phyloP scores from a whole-genome alignment of 1,139 yeast genomes.

The Lodderomyces oxycetoniae region DNA sequence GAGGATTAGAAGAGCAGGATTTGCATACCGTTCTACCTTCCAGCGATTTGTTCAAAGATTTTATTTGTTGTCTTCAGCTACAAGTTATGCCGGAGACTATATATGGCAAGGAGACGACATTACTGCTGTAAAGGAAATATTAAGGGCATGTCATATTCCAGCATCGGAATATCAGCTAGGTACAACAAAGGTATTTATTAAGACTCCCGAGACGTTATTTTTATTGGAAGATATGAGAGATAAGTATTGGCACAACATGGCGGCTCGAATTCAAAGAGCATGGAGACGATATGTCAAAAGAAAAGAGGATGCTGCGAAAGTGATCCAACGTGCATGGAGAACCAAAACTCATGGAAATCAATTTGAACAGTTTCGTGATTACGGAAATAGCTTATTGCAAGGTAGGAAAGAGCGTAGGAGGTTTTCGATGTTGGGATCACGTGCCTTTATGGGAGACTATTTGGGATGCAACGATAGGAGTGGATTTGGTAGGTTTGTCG shows the following conservation, averaged over 20 bases:
- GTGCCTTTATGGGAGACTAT: slow-evolving; percentile 95
- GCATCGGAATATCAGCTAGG: slow-evolving; percentile 85
- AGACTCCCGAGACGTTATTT: slow-evolving; percentile 94
- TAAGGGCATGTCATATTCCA: slow-evolving; percentile 79
- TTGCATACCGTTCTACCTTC: slow-evolving; percentile 95
- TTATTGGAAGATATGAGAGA: slow-evolving; percentile 97
- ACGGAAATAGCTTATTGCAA: slow-evolving; percentile 65
- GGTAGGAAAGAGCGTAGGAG: slow-evolving; percentile 88
- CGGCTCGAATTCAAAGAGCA: slow-evolving; percentile 94
- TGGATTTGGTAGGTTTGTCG: slow-evolving; percentile 67
- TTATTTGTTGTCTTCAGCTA: slow-evolving; percentile 77
- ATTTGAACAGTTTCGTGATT: slow-evolving; percentile 77
- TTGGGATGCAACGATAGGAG: slow-evolving; percentile 72
- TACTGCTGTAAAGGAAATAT: slow-evolving; percentile 75
- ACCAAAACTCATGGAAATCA: slow-evolving; percentile 75
- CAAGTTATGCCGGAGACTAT: slow-evolving; percentile 98
- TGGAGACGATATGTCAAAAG: slow-evolving; percentile 83
- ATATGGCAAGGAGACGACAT: slow-evolving; percentile 89
- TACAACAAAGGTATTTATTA: slow-evolving; percentile 89
- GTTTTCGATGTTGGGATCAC: slow-evolving; percentile 78
- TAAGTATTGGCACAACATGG: slow-evolving; percentile 97
- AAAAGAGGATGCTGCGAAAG: slow-evolving; percentile 82
- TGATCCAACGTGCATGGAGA: slow-evolving; percentile 83
- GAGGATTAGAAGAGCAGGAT: slow-evolving; percentile 96
- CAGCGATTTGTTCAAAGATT: slow-evolving; percentile 97